Conservation (phyloP, 2,329 filamentous ascomycete species). For the Ceratocystis huliohia region DNA sequence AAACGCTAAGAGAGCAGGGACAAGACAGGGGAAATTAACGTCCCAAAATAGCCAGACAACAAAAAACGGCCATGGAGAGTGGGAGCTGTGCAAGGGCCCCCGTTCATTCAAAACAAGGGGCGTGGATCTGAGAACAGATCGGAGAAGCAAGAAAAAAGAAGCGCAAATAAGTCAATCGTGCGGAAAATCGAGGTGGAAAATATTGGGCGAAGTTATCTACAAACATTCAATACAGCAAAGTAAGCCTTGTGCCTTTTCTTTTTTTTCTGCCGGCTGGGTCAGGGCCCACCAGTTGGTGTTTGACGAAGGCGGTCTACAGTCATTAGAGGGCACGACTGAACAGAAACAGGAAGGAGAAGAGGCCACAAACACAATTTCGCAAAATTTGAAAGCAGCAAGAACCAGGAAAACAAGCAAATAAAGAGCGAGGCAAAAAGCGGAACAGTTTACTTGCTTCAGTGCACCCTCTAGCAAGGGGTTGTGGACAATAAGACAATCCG, state of each 20-base stretch:
- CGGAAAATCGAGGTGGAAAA: background rate
- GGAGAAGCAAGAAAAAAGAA: background rate
- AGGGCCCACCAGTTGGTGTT: background rate
- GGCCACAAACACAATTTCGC: background rate
- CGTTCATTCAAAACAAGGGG: conserved; percentile 8
- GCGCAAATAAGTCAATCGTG: background rate
- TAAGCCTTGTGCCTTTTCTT: background rate
- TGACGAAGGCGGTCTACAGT: background rate
- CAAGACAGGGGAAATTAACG: conserved; percentile 10
- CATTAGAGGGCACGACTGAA: background rate
- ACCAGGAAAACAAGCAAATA: background rate
- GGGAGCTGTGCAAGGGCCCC: conserved; percentile 7
- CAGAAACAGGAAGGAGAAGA: background rate
- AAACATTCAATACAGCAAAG: background rate
- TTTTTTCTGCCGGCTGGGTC: background rate
- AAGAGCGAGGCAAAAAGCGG: background rate
- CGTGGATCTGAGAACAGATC: conserved; percentile 6
- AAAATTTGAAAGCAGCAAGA: background rate
- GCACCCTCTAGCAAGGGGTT: background rate
- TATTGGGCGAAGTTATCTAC: background rate
- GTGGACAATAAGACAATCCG: background rate
- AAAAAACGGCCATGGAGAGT: conserved; percentile 4
- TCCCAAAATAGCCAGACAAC: conserved; percentile 6
- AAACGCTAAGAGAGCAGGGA: conserved; percentile 1
- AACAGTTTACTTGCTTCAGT: background rate